Conservation (phyloP, 768 basidiomycete genomes). For the Leucosporidium yakuticum region DNA sequence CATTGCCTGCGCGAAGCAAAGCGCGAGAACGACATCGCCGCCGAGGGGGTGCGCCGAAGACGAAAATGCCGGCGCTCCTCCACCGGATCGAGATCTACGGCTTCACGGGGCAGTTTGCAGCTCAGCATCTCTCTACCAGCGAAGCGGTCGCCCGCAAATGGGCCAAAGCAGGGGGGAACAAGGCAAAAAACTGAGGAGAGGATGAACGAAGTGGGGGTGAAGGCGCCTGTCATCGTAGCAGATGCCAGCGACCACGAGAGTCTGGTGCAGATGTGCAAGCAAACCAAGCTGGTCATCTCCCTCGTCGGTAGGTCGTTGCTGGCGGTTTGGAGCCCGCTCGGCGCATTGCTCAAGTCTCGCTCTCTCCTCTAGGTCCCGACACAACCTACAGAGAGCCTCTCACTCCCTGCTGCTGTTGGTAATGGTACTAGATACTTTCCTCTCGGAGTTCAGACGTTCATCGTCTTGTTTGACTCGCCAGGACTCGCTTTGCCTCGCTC, state of each 20-base stretch:
- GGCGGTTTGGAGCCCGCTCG: not conserved
- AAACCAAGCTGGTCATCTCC: conserved; percentile 65
- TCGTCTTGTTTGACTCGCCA: no score
- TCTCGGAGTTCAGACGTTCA: no score
- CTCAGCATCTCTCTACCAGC: conserved; percentile 62
- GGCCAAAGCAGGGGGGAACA: conserved; percentile 65
- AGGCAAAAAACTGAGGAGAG: conserved; percentile 56
- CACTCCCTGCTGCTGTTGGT: no score
- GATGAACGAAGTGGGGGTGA: conserved; percentile 50
- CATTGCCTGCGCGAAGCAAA: no score
- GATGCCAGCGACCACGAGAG: conserved; percentile 51
- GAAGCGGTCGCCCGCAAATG: conserved; percentile 59
- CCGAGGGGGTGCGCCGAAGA: no score
- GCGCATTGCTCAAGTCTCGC: not conserved
- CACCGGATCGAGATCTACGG: no score
- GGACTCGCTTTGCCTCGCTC: no score
- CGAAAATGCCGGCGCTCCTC: no score
- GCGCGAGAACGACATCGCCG: no score
- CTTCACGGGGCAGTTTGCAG: conserved; percentile 57
- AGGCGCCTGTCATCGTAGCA: conserved; percentile 53
- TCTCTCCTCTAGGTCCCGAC: conserved; percentile 66
- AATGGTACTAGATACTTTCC: no score
- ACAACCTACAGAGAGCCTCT: conserved; percentile 67
- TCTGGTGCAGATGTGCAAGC: conserved; percentile 56
- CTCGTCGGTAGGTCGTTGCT: conserved; percentile 2